These are phyloP conservation scores for Parmelia sp. DNA, from an alignment of 495 filamentous ascomycete genomes.

Conservation along the genomic window DNA sequence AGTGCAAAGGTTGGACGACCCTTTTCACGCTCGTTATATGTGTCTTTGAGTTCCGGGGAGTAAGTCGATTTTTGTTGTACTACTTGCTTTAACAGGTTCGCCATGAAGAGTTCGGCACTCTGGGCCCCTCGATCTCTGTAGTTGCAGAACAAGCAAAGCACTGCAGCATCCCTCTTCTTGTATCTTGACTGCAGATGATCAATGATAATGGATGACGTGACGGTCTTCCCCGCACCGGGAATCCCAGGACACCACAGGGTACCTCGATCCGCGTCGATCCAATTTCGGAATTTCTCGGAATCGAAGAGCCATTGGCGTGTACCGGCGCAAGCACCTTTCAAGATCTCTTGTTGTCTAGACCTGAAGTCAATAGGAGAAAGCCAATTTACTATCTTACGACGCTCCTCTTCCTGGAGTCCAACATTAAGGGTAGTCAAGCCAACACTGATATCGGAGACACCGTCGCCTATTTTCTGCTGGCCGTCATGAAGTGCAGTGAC, in stretches of 20 bases:
- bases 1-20: not conserved
- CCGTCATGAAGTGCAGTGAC: not conserved
- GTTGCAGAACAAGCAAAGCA: slow-evolving; percentile 10
- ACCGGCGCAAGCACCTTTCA: slow-evolving; percentile 31
- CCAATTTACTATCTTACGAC: slow-evolving; percentile 12
- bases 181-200: slow-evolving; percentile 23
- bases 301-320: slow-evolving; percentile 43
- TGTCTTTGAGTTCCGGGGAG: not conserved
- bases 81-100: slow-evolving; percentile 16
- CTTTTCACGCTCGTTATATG: not conserved
- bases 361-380: slow-evolving; percentile 22
- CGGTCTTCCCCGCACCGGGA: slow-evolving; percentile 39
- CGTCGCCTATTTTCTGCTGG: not conserved
- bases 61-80: not conserved
- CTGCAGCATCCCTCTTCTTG: not conserved
- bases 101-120: slow-evolving; percentile 9
- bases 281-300: slow-evolving; percentile 31
- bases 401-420: slow-evolving; percentile 7
- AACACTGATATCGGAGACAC: not conserved
- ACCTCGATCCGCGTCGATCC: slow-evolving; percentile 26
- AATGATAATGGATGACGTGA: slow-evolving; percentile 35
- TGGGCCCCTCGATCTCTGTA: slow-evolving; percentile 6
- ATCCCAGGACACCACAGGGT: slow-evolving; percentile 44
- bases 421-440: not conserved
- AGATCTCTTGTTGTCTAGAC: slow-evolving; percentile 22